A percentile compares a stretch with the other conserved stretches of the same genome.
These are phyloP conservation scores for Coemansia sp. DNA, from an alignment of 192 early-diverging fungal genomes.

Conservation along the genomic window DNA sequence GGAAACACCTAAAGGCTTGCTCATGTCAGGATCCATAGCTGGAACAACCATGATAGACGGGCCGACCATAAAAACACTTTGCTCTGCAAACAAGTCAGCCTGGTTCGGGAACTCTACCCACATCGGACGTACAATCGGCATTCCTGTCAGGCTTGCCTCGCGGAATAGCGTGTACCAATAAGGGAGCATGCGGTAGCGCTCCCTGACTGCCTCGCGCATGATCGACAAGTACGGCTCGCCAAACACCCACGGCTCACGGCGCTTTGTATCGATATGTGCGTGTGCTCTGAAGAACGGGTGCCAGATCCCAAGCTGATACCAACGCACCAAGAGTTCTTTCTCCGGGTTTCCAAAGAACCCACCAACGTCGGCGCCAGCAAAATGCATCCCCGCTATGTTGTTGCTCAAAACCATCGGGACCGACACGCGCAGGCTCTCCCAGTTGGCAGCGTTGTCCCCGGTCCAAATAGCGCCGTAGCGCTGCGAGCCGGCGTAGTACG, in stretches of 20 bases:
- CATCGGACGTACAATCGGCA: conserved; percentile 88
- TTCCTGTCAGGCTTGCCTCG: conserved; percentile 70
- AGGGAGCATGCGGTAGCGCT: conserved; percentile 86
- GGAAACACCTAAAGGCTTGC: conserved; percentile 60
- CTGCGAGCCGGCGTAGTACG: conserved; percentile 95
- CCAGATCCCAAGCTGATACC: conserved; percentile 95
- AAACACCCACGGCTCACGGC: conserved; percentile 95
- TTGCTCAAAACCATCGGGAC: conserved; percentile 90
- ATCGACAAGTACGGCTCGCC: conserved; percentile 78
- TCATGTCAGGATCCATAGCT: conserved; percentile 54
- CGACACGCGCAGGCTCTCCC: conserved; percentile 80
- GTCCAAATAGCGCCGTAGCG: conserved; percentile 98
- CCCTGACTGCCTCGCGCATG: conserved; percentile 77
- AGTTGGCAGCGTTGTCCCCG: conserved; percentile 90
- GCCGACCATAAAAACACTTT: conserved; percentile 92
- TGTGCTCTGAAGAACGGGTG: conserved; percentile 98
- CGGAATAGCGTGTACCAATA: conserved; percentile 91
- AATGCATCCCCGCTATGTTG: conserved; percentile 83
- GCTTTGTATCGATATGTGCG: conserved; percentile 95
- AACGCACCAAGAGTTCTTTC: conserved; percentile 84
- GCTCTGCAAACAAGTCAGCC: conserved; percentile 71
- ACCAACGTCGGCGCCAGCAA: conserved; percentile 93
- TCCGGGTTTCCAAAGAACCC: conserved; percentile 98
- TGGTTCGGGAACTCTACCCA: conserved; percentile 84
- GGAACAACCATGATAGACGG: conserved; percentile 72